Conservation (phyloP, 2,329 filamentous ascomycete species). For the Trichoderma semiorbis region DNA sequence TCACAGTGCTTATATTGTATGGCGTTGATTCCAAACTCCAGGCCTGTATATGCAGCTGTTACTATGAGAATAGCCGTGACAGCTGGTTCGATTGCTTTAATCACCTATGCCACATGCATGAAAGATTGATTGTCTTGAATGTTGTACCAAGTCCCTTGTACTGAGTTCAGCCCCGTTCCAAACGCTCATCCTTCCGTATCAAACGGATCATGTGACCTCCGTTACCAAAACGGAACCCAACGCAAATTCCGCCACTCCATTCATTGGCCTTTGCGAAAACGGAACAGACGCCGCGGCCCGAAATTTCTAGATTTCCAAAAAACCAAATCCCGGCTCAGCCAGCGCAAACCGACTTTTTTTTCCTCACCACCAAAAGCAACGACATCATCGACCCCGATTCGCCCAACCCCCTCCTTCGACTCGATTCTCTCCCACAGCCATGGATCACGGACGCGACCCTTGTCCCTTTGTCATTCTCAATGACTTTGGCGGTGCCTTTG, state of each 20-base stretch:
- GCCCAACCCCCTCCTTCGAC: neutral
- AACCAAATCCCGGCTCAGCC: neutral
- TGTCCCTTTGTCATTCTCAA: slow-evolving; percentile 96
- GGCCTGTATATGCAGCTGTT: neutral
- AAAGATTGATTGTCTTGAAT: neutral
- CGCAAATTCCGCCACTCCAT: neutral
- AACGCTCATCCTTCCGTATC: neutral
- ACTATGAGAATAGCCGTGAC: neutral
- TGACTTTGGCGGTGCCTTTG: slow-evolving; percentile 96
- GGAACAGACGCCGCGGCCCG: slow-evolving; percentile 8
- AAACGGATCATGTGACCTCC: slow-evolving; percentile 6
- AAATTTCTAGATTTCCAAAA: slow-evolving; percentile 4
- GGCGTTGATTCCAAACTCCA: neutral
- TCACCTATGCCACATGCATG: neutral
- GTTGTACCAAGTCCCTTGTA: neutral
- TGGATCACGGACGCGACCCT: slow-evolving; percentile 90
- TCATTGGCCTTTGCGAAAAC: slow-evolving; percentile 1
- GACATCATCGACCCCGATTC: neutral
- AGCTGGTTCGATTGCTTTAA: neutral
- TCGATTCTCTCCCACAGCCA: neutral
- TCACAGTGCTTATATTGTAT: neutral
- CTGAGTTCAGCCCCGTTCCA: neutral
- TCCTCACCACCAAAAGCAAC: neutral
- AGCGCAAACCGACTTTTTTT: slow-evolving; percentile 2
- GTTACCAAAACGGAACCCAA: neutral